Evolutionary conservation across 805 yeast genomes (phyloP), one percentile per base, ranked within the genome.

Genomic region (Myxozyma monticola): DNA sequence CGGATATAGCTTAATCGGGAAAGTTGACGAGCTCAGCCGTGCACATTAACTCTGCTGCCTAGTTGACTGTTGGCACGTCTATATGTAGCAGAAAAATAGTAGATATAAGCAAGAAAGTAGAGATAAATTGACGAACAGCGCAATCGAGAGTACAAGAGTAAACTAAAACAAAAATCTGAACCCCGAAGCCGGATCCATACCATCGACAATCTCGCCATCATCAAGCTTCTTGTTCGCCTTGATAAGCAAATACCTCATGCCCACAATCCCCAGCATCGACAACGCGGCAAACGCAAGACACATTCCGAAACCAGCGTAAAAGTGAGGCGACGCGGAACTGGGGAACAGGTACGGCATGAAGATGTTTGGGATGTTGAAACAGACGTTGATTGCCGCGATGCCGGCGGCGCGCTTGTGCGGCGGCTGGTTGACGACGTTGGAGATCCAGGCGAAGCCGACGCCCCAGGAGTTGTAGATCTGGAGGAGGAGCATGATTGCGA

Each of bases 401-500:
- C 81, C 78, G 55, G 54, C 54, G 2, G 54, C 54, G 20, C 54
- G 54, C 54, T 49, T 49, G 76, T 76, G 67, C 10, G 82, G 81
- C 9, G 83, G 83, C 59, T 81, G 68, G 38, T 81, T 78, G 33
- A 74, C 69, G 51, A 77, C 72, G 58, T 76, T 76, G 1, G 83
- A 74, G 68, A 77, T 71, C 79, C 83, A 79, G 2, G 82, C 70
- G 35, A 76, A 65, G 42, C 75, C 75, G 8, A 74, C 70, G 14
- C 78, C 76, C 64, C 76, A 78, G 0, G 81, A 71, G 62, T 80
- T 76, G 58, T 78, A 77, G 31, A 79, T 63, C 15, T 81, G 81
- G 45, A 79, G 73, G 78, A 79, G 75, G 42, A 78, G 66, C 42
- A 50, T 26, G 24, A 39, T 39, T 6, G 43, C 34, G 22, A 39